Conservation (phyloP, 2,329 filamentous ascomycete species). For the Hawksworthiomyces lignivorus region DNA sequence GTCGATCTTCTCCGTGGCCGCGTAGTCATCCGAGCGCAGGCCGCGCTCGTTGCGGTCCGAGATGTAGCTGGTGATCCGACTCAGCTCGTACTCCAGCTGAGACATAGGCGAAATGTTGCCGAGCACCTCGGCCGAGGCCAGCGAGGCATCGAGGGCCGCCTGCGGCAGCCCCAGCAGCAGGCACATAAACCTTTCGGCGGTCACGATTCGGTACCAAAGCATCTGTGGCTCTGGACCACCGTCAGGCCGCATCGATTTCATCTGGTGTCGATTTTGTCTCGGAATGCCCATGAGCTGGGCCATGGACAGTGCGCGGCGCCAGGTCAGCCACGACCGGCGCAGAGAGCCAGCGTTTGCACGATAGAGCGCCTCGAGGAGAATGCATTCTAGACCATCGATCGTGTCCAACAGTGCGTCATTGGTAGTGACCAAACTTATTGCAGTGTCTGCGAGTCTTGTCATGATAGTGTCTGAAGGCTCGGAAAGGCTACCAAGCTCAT, state of each 20-base stretch:
- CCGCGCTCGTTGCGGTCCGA: conserved; percentile 27
- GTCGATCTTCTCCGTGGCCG: conserved; percentile 28
- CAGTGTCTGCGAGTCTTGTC: conserved; percentile 6
- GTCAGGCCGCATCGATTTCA: conserved; percentile 6
- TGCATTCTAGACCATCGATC: conserved; percentile 41
- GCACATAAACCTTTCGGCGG: conserved; percentile 38
- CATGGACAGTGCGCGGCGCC: conserved; percentile 33
- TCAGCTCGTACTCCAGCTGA: conserved; percentile 28
- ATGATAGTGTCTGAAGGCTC: conserved; percentile 11
- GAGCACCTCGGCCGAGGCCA: conserved; percentile 21
- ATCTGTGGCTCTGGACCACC: conserved; percentile 23
- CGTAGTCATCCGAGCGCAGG: conserved; percentile 17
- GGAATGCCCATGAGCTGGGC: conserved; percentile 15
- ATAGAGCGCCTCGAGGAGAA: conserved; percentile 41
- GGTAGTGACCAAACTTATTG: conserved; percentile 29
- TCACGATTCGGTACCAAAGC: conserved; percentile 39
- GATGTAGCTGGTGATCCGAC: conserved; percentile 27
- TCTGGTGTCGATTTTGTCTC: conserved; percentile 1
- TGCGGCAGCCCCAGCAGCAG: conserved; percentile 39
- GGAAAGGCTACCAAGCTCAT: conserved; percentile 15
- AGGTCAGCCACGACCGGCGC: conserved; percentile 34
- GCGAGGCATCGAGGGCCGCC: conserved; percentile 17
- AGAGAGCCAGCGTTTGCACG: conserved; percentile 39
- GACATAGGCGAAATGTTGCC: conserved; percentile 22
- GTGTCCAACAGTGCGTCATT: conserved; percentile 38